Conservation (phyloP, 441 rosid genomes). For the Sinapis alba region DNA sequence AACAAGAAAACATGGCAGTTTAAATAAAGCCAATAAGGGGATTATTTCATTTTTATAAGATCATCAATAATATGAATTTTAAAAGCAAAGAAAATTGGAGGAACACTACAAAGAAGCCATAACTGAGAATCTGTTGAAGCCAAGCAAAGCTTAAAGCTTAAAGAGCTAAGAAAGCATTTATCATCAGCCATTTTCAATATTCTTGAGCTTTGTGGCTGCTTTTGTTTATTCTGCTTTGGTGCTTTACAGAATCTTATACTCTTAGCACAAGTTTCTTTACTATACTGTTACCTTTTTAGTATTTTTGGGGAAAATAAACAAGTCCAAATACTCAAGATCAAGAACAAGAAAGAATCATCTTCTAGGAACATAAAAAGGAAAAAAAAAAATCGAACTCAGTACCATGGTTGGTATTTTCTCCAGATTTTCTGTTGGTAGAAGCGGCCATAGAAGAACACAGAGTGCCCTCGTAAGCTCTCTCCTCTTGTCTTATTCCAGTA, state of each 20-base stretch:
- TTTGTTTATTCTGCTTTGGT: constrained; percentile 26
- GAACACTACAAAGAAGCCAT: not conserved
- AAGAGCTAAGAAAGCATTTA: constrained; percentile 20
- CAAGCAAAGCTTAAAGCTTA: constrained; percentile 26
- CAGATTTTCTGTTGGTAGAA: constrained; percentile 68
- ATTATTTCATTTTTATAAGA: not conserved
- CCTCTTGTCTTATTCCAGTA: not conserved
- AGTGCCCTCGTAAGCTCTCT: constrained; percentile 67
- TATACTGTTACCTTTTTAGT: not conserved
- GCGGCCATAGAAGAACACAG: constrained; percentile 70
- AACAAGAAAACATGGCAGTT: constrained; percentile 14
- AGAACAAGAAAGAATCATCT: constrained; percentile 9
- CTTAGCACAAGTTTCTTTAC: constrained; percentile 28
- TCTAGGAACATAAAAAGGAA: not conserved
- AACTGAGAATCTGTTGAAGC: constrained; percentile 29
- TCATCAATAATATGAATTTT: constrained; percentile 19
- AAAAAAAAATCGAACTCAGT: not conserved
- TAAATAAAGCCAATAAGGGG: not conserved
- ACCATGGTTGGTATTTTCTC: constrained; percentile 90
- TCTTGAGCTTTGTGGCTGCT: constrained; percentile 26
- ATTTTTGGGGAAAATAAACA: not conserved
- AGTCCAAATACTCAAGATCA: constrained; percentile 6
- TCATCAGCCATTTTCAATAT: constrained; percentile 4
- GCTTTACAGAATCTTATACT: constrained; percentile 28
- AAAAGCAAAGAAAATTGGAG: not conserved